phyloP scores from a whole-genome alignment of 2,329 filamentous ascomycete genomes.

The Diaporthe australafricana region DNA sequence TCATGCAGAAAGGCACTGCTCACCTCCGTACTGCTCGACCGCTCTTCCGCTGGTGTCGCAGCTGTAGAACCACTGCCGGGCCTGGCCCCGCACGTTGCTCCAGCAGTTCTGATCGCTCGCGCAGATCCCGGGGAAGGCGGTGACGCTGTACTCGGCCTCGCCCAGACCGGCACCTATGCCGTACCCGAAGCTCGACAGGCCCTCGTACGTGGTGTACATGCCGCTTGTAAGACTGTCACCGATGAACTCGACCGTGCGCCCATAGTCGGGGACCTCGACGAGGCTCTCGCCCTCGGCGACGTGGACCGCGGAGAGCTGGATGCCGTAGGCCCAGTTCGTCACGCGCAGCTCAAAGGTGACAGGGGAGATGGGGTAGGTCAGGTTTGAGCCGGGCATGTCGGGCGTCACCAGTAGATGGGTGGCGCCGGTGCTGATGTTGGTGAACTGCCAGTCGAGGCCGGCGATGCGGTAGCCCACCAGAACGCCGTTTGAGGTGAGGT shows the following conservation, averaged over 20 bases:
- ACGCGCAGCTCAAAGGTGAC: constrained; percentile 68
- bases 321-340: constrained; percentile 70
- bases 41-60: constrained; percentile 64
- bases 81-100: constrained; percentile 60
- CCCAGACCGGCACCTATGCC: constrained; percentile 67
- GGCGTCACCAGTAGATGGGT: constrained; percentile 67
- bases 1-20: constrained; percentile 38
- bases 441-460: constrained; percentile 70
- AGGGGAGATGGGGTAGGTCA: constrained; percentile 55
- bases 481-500: constrained; percentile 59
- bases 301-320: constrained; percentile 66
- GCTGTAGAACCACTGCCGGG: constrained; percentile 69
- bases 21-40: constrained; percentile 54
- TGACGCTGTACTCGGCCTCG: constrained; percentile 68
- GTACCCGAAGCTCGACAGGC: constrained; percentile 67
- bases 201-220: constrained; percentile 69
- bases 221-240: constrained; percentile 64
- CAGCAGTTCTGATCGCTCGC: constrained; percentile 67
- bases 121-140: constrained; percentile 69
- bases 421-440: constrained; percentile 66
- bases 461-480: constrained; percentile 69
- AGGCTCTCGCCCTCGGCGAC: constrained; percentile 57
- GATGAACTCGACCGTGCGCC: constrained; percentile 56
- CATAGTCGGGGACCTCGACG: constrained; percentile 53
- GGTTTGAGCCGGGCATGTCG: constrained; percentile 56